Percentiles rank a stretch among this genome's conserved stretches.
These are phyloP conservation scores for Xylariales sp. DNA, from an alignment of 2,329 filamentous ascomycete species.

Conservation along the genomic window DNA sequence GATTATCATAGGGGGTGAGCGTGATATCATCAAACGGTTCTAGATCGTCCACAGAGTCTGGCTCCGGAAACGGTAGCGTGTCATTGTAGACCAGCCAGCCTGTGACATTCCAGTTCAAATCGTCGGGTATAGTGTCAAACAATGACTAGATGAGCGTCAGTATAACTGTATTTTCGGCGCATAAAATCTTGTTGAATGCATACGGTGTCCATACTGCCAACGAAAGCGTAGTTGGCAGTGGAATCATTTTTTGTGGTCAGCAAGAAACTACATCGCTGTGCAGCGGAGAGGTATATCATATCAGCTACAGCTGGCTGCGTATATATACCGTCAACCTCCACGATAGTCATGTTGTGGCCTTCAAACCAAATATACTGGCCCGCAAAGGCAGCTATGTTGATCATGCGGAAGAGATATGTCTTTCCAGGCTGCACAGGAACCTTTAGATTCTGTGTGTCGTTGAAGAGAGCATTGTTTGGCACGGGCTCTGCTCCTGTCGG, in stretches of 20 bases:
- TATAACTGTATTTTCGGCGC: too few relatives aligned
- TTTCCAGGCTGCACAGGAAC: conserved; percentile 60
- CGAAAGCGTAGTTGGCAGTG: conserved; percentile 60
- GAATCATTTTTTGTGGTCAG: conserved; percentile 61
- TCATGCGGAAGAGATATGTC: conserved; percentile 68
- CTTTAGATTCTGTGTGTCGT: conserved; percentile 60
- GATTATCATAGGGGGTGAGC: conserved; percentile 64
- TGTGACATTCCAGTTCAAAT: conserved; percentile 64
- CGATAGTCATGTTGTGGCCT: conserved; percentile 61
- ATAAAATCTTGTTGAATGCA: conserved; percentile 14
- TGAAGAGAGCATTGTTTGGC: conserved; percentile 65
- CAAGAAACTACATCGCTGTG: conserved; percentile 62
- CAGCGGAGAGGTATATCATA: conserved; percentile 62
- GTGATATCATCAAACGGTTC: conserved; percentile 69
- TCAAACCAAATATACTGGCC: conserved; percentile 65
- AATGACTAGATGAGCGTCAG: conserved; percentile 53
- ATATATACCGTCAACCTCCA: conserved; percentile 72
- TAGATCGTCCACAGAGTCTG: conserved; percentile 56
- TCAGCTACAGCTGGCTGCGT: conserved; percentile 55
- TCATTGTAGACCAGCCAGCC: conserved; percentile 60
- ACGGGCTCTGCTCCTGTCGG: conserved; percentile 60
- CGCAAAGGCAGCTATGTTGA: conserved; percentile 71
- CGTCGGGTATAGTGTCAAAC: conserved; percentile 64
- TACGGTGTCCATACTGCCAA: conserved; percentile 66
- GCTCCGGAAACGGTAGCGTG: conserved; percentile 37